A percentile compares a stretch with the other conserved stretches of the same genome.
Conservation (phyloP, 192 early-diverging fungal genomes). For the Dissophora ornata region DNA sequence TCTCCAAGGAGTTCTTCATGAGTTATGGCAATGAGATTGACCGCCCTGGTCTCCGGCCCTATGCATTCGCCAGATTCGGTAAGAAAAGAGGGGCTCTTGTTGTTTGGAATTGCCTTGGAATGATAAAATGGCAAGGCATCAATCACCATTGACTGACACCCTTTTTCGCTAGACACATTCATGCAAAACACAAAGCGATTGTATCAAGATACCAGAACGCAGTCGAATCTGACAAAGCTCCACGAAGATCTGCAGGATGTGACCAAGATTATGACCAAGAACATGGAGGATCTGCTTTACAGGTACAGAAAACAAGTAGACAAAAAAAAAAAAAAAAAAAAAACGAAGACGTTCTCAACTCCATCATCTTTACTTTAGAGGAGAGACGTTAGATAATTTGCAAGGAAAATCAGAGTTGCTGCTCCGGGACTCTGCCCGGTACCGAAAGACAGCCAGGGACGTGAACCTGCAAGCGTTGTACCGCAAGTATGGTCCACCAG, state of each 20-base stretch:
- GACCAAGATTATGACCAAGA: constrained; percentile 97
- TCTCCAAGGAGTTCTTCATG: constrained; percentile 93
- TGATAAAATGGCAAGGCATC: too few relatives aligned
- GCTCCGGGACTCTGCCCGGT: constrained; percentile 74
- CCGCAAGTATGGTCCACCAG: constrained; percentile 95
- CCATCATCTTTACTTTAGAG: too few relatives aligned
- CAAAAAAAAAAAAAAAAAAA: background rate
- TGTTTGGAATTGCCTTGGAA: too few relatives aligned
- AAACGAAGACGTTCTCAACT: too few relatives aligned
- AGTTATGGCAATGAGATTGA: constrained; percentile 93
- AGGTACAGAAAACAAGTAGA: too few relatives aligned
- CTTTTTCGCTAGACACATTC: constrained; percentile 80
- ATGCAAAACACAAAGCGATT: constrained; percentile 98
- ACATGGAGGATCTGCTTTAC: constrained; percentile 96
- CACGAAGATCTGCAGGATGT: constrained; percentile 98
- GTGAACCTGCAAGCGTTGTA: constrained; percentile 91
- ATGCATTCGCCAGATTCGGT: constrained; percentile 98
- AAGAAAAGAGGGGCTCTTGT: constrained; percentile 1
- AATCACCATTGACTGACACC: too few relatives aligned
- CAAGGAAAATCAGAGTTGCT: constrained; percentile 66
- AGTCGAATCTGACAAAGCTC: constrained; percentile 90
- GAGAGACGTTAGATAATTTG: constrained; percentile 71
- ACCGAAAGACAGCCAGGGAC: constrained; percentile 86
- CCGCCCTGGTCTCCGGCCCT: constrained; percentile 85
- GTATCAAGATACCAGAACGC: constrained; percentile 95